Evolutionary conservation across 352 stramenopile genomes (phyloP).

Genomic region (Phytophthora uliginosa): DNA sequence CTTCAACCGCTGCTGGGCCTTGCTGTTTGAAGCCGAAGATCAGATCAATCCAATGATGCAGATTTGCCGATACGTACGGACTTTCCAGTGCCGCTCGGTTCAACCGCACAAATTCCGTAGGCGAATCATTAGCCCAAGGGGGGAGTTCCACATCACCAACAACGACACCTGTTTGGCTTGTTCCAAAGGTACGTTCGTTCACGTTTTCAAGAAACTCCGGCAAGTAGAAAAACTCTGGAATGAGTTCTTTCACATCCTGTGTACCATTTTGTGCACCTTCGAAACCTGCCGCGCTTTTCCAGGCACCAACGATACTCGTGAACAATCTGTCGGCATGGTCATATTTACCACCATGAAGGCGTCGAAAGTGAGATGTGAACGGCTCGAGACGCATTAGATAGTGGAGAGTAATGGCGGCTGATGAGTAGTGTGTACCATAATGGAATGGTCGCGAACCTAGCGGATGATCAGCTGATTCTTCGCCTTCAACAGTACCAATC

Average conservation of each 20-base stretch:
- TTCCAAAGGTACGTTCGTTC: constrained; percentile 97
- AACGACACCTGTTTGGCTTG: constrained; percentile 78
- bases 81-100: constrained; percentile 97
- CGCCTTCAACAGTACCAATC: constrained; percentile 14
- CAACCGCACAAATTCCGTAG: constrained; percentile 96
- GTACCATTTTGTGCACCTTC: constrained; percentile 82
- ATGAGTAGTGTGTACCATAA: constrained; percentile 97
- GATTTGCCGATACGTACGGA: constrained; percentile 94
- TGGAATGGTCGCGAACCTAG: constrained; percentile 86
- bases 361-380: constrained; percentile 95
- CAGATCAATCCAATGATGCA: constrained; percentile 99
- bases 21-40: constrained; percentile 99
- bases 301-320: constrained; percentile 93
- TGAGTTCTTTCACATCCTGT: constrained; percentile 99
- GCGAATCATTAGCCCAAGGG: constrained; percentile 94
- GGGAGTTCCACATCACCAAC: constrained; percentile 95
- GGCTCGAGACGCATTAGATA: constrained; percentile 98
- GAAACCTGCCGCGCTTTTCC: constrained; percentile 82
- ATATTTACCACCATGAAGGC: constrained; percentile 98
- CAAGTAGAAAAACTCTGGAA: constrained; percentile 98
- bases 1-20: constrained; percentile 92
- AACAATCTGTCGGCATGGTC: constrained; percentile 99
- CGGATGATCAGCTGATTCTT: constrained; percentile 42
- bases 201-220: constrained; percentile 97
- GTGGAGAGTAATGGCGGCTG: constrained; percentile 96